Evolutionary conservation across 805 yeast species (phyloP), one percentile per base, ranked within the genome.

Genomic region (Metschnikowia borealis): DNA sequence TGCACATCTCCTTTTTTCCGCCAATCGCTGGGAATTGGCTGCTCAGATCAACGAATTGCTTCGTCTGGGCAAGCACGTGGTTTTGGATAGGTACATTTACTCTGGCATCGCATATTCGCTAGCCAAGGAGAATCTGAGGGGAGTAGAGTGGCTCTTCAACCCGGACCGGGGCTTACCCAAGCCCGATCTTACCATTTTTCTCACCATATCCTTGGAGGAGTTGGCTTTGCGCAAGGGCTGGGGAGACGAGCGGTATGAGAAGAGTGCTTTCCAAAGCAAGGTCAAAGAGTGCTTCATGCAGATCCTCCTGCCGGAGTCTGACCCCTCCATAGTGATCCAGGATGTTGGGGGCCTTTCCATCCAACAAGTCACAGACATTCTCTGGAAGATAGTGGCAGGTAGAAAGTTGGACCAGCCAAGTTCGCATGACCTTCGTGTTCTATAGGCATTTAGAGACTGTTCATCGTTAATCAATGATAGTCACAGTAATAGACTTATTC

Each of bases 161-260:
- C 94, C 96, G 1, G 99, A 94, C 59, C 68, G 67, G 23, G 98
- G 98, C 0, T 75, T 94, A 13, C 90, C 96, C 1, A 79, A 72
- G 56, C 98, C 99, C 0, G 99, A 94, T 66, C 53, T 86, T 44
- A 86, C 92, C 0, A 49, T 94, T 1, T 94, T 92, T 57, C 69
- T 94, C 51, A 83, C 87, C 36, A 75, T 87, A 38, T 70, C 78
- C 61, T 66, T 54, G 52, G 77, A 68, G 6, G 75, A 73, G 38
- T 60, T 74, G 26, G 62, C 73, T 20, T 55, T 63, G 17, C 74
- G 98, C 49, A 82, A 81, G 10, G 96, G 96, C 1, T 94, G 87
- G 73, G 99, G 99, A 13, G 86, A 83, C n/a, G 99, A 94, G 66
- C 72, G 97, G 48, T 94, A 94, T 68, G 99, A 94, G 65, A 78